Evolutionary conservation across 352 stramenopile genomes (phyloP).

Genomic region (Phytophthora nicotianae): DNA sequence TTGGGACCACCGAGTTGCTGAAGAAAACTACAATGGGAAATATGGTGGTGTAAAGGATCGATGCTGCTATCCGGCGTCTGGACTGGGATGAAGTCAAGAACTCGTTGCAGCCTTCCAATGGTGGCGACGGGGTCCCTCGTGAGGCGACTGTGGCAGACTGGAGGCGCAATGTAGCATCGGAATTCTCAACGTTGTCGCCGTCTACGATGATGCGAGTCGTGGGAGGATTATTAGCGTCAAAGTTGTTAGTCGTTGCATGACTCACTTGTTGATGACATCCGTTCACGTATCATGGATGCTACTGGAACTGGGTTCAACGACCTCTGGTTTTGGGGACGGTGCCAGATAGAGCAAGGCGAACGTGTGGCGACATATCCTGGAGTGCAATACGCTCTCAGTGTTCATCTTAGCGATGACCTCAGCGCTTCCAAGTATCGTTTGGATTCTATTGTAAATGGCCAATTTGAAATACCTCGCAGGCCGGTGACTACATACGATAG

Average conservation of each 20-base stretch:
- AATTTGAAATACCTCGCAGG: background rate
- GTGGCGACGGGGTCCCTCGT: conserved; percentile 5
- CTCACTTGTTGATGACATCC: no score
- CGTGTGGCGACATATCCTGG: background rate
- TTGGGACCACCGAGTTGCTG: no score
- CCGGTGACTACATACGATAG: background rate
- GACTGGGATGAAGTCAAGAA: conserved; percentile 4
- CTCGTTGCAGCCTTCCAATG: conserved; percentile 1
- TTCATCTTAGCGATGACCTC: background rate
- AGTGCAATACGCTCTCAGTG: background rate
- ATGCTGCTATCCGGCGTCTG: background rate
- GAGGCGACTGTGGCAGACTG: conserved; percentile 7
- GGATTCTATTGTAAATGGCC: background rate
- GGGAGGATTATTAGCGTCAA: no score
- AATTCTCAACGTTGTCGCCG: background rate
- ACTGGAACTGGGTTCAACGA: no score
- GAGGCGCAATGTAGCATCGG: conserved; percentile 6
- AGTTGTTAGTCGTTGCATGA: no score
- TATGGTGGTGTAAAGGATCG: background rate
- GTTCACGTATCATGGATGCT: no score
- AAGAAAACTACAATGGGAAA: background rate
- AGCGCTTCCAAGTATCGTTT: background rate
- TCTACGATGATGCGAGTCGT: no score
- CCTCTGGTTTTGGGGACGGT: no score
- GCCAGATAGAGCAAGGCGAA: no score